Evolutionary conservation across 2,329 filamentous ascomycete species (phyloP), one percentile per base, ranked within the genome.

Genomic region (Xylariaceae sp.): DNA sequence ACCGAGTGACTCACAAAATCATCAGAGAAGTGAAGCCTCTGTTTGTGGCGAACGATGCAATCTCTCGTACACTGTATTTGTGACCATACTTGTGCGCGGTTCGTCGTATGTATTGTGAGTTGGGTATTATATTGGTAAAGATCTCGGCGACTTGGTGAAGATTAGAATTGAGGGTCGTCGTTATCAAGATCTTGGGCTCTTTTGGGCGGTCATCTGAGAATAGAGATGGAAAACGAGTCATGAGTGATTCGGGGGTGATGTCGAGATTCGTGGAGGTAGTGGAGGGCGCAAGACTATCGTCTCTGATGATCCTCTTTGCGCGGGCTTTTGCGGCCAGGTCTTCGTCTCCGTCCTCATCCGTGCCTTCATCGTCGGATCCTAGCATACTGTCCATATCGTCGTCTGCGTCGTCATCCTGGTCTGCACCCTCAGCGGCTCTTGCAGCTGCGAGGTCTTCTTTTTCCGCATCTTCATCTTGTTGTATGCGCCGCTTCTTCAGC

Each of bases 31-130:
- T 96, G 71, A 89, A 97, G 38, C 86, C 83, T 41, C 90, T 80
- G 62, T 92, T 90, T 12, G 82, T 70, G 33, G 92, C 92, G 65
- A 92, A 97, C 56, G 84, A 82, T 62, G 87, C 83, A 58, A 99
- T 97, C 68, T 99, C 94, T 44, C 88, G 82, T 19, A 99, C 79
- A 19, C 87, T 92, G 74, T 96, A 97, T 66, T 95, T 95, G 76
- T 96, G 85, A 9, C 84, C 82, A 68, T 91, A 90, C 45, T 83
- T 83, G 68, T 96, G 90, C 11, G 85, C 82, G 7, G 88, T 90
- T 51, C 94, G 87, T 2, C 85, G 89, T 59, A 99, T 87, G 71
- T 97, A 96, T 68, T 86, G 86, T 49, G 74, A 77, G 72, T 95
- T 91, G 19, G 94, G 92, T 72, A 97, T 95, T 52, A 97, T 74